phyloP scores from a whole-genome alignment of 2,329 filamentous ascomycete species.

The Paraphaeosphaeria sporulosa region DNA sequence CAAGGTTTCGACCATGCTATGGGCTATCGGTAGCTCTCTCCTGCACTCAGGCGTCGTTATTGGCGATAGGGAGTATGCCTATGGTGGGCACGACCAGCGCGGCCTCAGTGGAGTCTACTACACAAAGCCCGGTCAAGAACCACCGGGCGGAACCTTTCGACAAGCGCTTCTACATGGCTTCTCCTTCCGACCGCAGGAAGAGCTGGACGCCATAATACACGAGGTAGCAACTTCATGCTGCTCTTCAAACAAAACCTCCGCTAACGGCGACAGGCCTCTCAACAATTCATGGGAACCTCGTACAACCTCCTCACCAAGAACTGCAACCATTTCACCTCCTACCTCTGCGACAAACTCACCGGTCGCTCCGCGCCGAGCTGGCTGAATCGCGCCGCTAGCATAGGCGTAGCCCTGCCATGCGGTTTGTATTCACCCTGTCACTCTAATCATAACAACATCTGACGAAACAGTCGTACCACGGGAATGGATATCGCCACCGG shows the following conservation, averaged over 20 bases:
- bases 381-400: conserved; percentile 84
- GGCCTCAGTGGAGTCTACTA: conserved; percentile 82
- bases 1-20: conserved; percentile 76
- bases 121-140: conserved; percentile 74
- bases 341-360: conserved; percentile 77
- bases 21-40: conserved; percentile 78
- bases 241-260: not conserved
- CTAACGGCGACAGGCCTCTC: conserved; percentile 61
- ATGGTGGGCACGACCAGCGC: conserved; percentile 78
- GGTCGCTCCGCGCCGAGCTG: conserved; percentile 73
- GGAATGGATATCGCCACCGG: conserved; percentile 83
- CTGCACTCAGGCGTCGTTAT: conserved; percentile 86
- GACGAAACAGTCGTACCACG: conserved; percentile 64
- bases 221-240: conserved; percentile 40
- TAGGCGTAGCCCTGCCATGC: conserved; percentile 81
- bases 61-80: conserved; percentile 81
- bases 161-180: conserved; percentile 81
- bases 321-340: conserved; percentile 87
- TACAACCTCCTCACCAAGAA: conserved; percentile 86
- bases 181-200: conserved; percentile 71
- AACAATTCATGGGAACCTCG: conserved; percentile 75
- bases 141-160: conserved; percentile 79
- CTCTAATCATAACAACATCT: not conserved
- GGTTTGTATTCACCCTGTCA: conserved; percentile 60
- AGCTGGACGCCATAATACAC: conserved; percentile 75